Evolutionary conservation across 345 rosid species (phyloP).

Genomic region (Trapa bicornis): DNA sequence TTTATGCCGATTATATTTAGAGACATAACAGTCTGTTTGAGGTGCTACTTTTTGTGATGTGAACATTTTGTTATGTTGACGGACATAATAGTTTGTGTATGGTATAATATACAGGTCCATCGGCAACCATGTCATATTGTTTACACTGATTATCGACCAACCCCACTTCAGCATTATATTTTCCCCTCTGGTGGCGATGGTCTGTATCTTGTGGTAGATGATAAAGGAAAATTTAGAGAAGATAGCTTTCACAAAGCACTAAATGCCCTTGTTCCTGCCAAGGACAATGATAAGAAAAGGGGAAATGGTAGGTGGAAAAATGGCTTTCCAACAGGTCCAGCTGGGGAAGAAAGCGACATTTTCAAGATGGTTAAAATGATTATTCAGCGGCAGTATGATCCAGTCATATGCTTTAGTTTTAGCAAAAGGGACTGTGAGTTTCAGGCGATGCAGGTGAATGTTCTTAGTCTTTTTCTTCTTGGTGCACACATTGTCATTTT

Average conservation of each 20-base stretch:
- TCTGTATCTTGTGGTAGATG: slow-evolving; percentile 85
- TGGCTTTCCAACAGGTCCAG: slow-evolving; percentile 49
- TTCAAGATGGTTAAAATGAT: slow-evolving; percentile 98
- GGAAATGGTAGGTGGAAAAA: slow-evolving; percentile 65
- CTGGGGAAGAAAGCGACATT: slow-evolving; percentile 95
- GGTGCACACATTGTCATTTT: background rate
- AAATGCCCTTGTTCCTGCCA: slow-evolving; percentile 70
- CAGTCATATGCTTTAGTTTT: slow-evolving; percentile 91
- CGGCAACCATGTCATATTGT: slow-evolving; percentile 94
- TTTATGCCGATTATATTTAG: background rate
- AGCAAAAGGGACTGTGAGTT: slow-evolving; percentile 97
- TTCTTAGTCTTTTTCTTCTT: slow-evolving; percentile 1
- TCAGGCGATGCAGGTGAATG: slow-evolving; percentile 90
- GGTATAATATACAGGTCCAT: slow-evolving; percentile 58
- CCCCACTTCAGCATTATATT: slow-evolving; percentile 93
- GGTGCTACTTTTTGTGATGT: background rate
- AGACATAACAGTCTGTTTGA: background rate
- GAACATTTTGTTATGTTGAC: background rate
- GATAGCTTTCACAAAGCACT: slow-evolving; percentile 90
- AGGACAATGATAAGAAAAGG: slow-evolving; percentile 61
- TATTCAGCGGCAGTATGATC: slow-evolving; percentile 88
- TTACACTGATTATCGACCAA: slow-evolving; percentile 97
- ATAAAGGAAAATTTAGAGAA: slow-evolving; percentile 82
- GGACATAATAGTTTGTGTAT: slow-evolving; percentile 1
- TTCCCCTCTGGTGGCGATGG: slow-evolving; percentile 95